Evolutionary conservation across 1,284 basidiomycete species (phyloP), one percentile per base, ranked within the genome.

Genomic region (Ganoderma resinaceum): DNA sequence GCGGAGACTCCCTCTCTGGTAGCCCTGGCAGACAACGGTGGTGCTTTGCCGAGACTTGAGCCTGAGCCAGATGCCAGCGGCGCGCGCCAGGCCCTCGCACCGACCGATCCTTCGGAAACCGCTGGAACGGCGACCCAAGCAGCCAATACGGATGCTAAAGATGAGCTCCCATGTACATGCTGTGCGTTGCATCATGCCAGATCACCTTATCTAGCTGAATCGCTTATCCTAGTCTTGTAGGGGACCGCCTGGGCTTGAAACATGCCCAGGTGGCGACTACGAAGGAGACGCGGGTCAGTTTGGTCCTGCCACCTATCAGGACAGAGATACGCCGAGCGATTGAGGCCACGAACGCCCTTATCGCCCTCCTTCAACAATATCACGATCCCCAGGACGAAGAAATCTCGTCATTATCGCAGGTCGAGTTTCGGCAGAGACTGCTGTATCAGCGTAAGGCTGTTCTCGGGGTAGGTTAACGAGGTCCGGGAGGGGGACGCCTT

Each of bases 131-230:
- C 20, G n/a, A 29, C 55, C 20, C 9, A 58, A 12, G 18, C 31
- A 23, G 31, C 55, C 9, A 7, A 37, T 31, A 5, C 26, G 20
- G 29, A 46, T 8, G 11, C 43, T 40, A 60, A 26, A 18, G 49
- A 49, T 38, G 33, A 63, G 2, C 62, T 43, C 11, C 46, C 62
- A 26, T 63, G 62, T 26, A 23, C 35, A 18, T 63, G 62, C n/a
- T 63, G 62, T 63, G 52, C 43, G 62, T 53, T 3, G 1, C 12
- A 26, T 16, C 31, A 26, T 18, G 31, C 3, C 23, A 29, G n/a
- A 49, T 49, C 23, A 23, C 11, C 33, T 14, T n/a, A 23, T 49
- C 23, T 29, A 31, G 11, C n/a, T 14, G 16, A 20, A 52, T 14
- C 12, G 29, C 37, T 18, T 14, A 58, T 42, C 35, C 1, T 3